Evolutionary conservation across 1,139 yeast species (phyloP), one percentile per base, ranked within the genome.

Genomic region (Lodderomyces metapsilosis): DNA sequence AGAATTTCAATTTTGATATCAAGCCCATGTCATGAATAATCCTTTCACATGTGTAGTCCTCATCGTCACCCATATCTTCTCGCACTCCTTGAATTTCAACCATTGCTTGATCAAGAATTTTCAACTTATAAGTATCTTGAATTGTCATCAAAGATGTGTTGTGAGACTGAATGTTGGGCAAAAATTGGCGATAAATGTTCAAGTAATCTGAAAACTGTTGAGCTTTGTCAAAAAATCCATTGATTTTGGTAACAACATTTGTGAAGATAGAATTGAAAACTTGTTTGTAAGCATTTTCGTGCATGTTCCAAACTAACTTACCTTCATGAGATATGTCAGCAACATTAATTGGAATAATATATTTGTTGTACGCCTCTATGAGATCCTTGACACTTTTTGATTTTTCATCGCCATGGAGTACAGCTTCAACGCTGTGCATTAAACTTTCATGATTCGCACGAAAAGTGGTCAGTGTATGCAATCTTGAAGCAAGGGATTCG

Each of bases 371-470:
- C 0, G 69, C 65, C n/a, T 62, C 62, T 2, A 49, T 49, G 7
- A 71, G 45, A 35, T 53, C 56, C 13, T 54, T 54, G 3, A 57
- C 51, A 25, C 49, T 47, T 2, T 48, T 52, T 5, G 42, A 23
- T 27, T 52, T 48, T 17, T 49, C 46, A 5, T 52, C 52, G 20
- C 52, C 28, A 23, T 42, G 52, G 13, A 58, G 49, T 28, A 66
- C 57, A 28, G 50, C 54, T 17, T 57, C 54, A 3, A 78, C 64
- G 13, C 66, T 62, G n/a, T 34, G 76, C 50, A 23, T 73, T 64
- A 85, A 62, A 41, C 78, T 76, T 35, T 77, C 70, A 52, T 88
- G 92, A 9, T 74, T 68, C 0, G 54, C 47, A 48, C 91, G 68
- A 47, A 88, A 76, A 0, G 59, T 52, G 7, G 56, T 57, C 2